A percentile compares a stretch with the other conserved stretches of the same genome.
These are phyloP conservation scores for Blepharisma japonicum DNA, from an alignment of 73 alveolate genomes.

Conservation along the genomic window DNA sequence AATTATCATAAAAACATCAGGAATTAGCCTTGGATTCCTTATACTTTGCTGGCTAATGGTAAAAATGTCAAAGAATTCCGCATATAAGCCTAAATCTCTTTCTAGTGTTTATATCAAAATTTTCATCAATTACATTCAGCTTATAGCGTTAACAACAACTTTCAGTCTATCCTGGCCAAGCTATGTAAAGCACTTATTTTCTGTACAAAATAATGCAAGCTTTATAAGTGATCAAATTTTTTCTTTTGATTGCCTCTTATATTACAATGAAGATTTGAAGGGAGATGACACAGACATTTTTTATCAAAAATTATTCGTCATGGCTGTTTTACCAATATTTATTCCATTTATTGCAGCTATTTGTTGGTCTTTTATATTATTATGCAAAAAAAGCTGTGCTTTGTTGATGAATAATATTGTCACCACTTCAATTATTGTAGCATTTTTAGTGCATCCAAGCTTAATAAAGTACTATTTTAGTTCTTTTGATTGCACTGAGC, in stretches of 20 bases:
- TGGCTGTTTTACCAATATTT: constrained; percentile 41
- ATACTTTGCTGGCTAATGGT: background rate
- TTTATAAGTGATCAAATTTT: constrained; percentile 43
- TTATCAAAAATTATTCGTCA: constrained; percentile 40
- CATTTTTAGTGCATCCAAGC: constrained; percentile 59
- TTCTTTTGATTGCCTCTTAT: constrained; percentile 52
- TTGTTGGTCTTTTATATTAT: constrained; percentile 40
- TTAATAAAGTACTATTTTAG: constrained; percentile 47
- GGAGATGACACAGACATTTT: constrained; percentile 34
- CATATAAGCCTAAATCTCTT: background rate
- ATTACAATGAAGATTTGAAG: constrained; percentile 23
- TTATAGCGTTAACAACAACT: constrained; percentile 47
- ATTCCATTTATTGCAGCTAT: constrained; percentile 26
- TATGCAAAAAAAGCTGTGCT: constrained; percentile 28
- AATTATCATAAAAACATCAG: background rate
- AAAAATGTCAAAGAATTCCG: background rate
- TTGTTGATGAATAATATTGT: constrained; percentile 33
- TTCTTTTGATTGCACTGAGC: constrained; percentile 46
- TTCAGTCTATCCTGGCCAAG: constrained; percentile 63
- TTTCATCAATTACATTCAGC: constrained; percentile 50
- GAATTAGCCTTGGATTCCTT: background rate
- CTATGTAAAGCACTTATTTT: constrained; percentile 36
- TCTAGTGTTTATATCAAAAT: constrained; percentile 55
- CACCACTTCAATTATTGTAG: constrained; percentile 43
- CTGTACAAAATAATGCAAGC: constrained; percentile 38